Percentiles rank a stretch among this genome's conserved stretches.
phyloP scores from a whole-genome alignment of 768 basidiomycete species.

The Boletus rex-veris region DNA sequence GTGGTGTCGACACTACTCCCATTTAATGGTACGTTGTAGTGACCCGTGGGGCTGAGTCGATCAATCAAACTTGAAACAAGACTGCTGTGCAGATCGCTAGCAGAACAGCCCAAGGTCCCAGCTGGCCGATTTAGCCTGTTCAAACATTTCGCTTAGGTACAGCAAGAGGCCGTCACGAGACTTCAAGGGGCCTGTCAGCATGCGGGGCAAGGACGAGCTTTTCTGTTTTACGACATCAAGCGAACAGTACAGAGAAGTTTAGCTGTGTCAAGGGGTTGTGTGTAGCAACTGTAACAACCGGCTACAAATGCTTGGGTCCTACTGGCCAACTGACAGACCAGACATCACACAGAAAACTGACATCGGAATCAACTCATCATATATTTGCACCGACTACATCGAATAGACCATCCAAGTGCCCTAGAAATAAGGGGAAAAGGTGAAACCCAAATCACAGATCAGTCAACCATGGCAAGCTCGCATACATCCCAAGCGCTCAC shows the following conservation, averaged over 20 bases:
- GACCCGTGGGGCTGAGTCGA: background rate
- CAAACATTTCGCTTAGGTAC: too few species aligned
- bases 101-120: slow-evolving; percentile 1
- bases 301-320: too few species aligned
- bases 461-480: background rate
- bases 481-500: slow-evolving; percentile 43
- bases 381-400: slow-evolving; percentile 13
- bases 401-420: slow-evolving; percentile 7
- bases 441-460: slow-evolving; percentile 1
- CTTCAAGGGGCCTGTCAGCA: too few species aligned
- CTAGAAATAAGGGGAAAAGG: background rate
- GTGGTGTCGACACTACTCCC: slow-evolving; percentile 4
- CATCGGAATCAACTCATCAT: slow-evolving; percentile 10
- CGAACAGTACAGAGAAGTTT: too few species aligned
- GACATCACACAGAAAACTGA: background rate
- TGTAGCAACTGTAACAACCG: too few species aligned
- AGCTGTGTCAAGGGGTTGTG: too few species aligned
- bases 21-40: background rate
- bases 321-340: too few species aligned
- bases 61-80: background rate
- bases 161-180: too few species aligned
- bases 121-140: too few species aligned
- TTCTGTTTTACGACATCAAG: too few species aligned
- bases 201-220: too few species aligned
- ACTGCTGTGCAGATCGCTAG: background rate